Conservation (phyloP, 1,139 yeast genomes). For the Taiozyma sp. region DNA sequence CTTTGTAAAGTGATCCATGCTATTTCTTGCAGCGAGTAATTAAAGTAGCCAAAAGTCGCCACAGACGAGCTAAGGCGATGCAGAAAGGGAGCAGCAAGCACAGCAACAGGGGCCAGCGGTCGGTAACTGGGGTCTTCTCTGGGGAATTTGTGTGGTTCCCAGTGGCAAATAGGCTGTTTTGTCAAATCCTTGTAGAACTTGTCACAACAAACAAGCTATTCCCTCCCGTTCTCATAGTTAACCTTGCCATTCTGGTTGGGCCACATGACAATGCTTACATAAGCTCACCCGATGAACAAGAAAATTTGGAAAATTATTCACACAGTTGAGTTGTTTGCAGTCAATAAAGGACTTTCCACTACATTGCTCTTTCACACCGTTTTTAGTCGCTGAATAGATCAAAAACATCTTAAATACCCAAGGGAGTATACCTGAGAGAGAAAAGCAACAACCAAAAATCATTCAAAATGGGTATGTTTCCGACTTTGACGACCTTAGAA, state of each 20-base stretch:
- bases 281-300: not conserved
- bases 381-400: not conserved
- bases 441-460: not conserved
- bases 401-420: not conserved
- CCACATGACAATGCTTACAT: not conserved
- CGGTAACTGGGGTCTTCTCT: not conserved
- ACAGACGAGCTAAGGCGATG: not conserved
- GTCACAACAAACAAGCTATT: not conserved
- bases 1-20: not conserved
- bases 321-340: not conserved
- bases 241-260: not conserved
- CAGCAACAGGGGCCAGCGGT: not conserved
- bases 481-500: not conserved
- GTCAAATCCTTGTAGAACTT: no score
- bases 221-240: not conserved
- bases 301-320: not conserved
- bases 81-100: not conserved
- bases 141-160: not conserved
- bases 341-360: not conserved
- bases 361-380: not conserved
- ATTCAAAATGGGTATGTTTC: slow-evolving; percentile 4
- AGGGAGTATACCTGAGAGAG: not conserved
- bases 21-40: not conserved
- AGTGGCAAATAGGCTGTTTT: not conserved
- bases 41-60: not conserved